Percentiles rank a stretch among this genome's conserved stretches.
Evolutionary conservation across 345 rosid genomes (phyloP).

Genomic region (Rhizophora mangle): DNA sequence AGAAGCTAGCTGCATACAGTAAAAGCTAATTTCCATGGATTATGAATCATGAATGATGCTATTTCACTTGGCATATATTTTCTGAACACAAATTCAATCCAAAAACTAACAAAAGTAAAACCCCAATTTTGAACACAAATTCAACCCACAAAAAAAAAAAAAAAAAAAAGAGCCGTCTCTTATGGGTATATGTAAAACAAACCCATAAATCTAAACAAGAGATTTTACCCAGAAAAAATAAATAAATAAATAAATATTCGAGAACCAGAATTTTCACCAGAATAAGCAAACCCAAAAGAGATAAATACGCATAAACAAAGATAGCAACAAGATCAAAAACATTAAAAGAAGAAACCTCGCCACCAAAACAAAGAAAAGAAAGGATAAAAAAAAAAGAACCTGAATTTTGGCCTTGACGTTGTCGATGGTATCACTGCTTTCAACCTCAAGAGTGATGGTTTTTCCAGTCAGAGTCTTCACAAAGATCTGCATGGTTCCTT

Average conservation of each 20-base stretch:
- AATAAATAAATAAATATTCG: background rate
- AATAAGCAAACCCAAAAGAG: background rate
- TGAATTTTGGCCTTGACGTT: slow-evolving; percentile 26
- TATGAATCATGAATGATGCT: no score
- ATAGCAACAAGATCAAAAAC: no score
- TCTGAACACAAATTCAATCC: background rate
- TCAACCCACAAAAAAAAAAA: background rate
- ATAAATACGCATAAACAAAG: no score
- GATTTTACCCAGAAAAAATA: background rate
- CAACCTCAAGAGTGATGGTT: slow-evolving; percentile 28
- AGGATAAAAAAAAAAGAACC: background rate
- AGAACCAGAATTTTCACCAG: background rate
- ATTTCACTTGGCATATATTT: no score
- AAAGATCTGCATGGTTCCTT: slow-evolving; percentile 21
- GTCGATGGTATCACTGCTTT: slow-evolving; percentile 28
- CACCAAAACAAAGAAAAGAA: background rate
- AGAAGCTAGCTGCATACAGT: no score
- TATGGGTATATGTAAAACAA: background rate
- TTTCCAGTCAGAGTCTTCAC: slow-evolving; percentile 20
- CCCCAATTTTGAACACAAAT: background rate
- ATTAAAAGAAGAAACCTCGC: background rate
- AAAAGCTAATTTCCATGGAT: no score
- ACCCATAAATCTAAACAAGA: background rate
- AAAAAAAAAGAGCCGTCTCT: background rate
- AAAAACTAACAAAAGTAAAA: background rate